Evolutionary conservation across 2,329 filamentous ascomycete genomes (phyloP).

Genomic region (Neopestalotiopsis rosae): DNA sequence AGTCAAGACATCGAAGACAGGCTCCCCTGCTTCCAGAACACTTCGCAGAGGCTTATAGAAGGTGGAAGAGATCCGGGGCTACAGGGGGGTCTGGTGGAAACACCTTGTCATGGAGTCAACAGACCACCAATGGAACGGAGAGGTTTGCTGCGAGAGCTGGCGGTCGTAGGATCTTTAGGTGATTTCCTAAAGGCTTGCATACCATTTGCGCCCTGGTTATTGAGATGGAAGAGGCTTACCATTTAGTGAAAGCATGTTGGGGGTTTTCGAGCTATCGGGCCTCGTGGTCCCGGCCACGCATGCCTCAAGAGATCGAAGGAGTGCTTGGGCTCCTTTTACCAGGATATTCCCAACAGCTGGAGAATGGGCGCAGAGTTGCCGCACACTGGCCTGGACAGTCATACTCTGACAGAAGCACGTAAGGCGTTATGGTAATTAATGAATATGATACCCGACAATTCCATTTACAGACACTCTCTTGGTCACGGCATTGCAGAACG

Average conservation of each 20-base stretch:
- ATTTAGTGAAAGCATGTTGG: no score
- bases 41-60: constrained; percentile 72
- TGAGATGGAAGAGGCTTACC: no score
- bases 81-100: constrained; percentile 65
- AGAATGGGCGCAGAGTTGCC: neutral
- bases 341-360: neutral
- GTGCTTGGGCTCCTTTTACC: no score
- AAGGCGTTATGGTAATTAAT: neutral
- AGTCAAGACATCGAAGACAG: constrained; percentile 44
- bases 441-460: constrained; percentile 6
- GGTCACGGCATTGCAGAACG: neutral
- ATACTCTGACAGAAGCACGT: neutral
- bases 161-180: constrained; percentile 58
- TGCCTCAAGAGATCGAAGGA: neutral
- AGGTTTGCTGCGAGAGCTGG: constrained; percentile 61
- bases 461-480: neutral
- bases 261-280: no score
- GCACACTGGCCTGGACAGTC: neutral
- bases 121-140: constrained; percentile 64
- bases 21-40: constrained; percentile 76
- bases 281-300: no score
- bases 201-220: neutral
- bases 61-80: constrained; percentile 68
- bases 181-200: constrained; percentile 23
- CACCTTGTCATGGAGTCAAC: constrained; percentile 64